Evolutionary conservation across 2,329 filamentous ascomycete genomes (phyloP), one percentile per base, ranked within the genome.

Genomic region (Zasmidium angulare): DNA sequence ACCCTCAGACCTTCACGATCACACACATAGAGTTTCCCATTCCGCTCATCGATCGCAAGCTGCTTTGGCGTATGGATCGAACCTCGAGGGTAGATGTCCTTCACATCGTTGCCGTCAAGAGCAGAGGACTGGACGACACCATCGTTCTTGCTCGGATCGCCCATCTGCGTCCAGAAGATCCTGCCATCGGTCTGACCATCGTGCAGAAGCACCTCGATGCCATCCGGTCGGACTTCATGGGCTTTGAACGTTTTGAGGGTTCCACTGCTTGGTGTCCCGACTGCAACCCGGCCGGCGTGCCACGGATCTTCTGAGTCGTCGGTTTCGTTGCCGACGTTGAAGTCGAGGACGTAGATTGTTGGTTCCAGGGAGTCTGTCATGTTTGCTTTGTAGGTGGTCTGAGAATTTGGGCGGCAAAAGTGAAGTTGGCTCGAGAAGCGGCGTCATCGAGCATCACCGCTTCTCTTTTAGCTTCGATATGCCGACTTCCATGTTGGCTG

Each of bases 61-160:
- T 80, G 78, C 54, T 80, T 80, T 0, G 78, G 77, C 0, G 84
- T 86, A 66, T 84, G 77, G 0, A 82, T 29, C 11, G 4, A 4
- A 6, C 26, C 26, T 11, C 26, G 4, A 11, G 26, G 63, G 0
- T 86, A 69, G 1, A 87, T 66, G 0, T 74, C 74, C 10, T 68
- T 64, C 2, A 80, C 65, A 48, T 82, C 72, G 10, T 63, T 75
- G 1, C 85, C 84, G 53, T 85, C 80, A 1, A 83, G 67, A 17
- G 78, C 76, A 2, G 63, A 52, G 11, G 64, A 67, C 21, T 62
- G 55, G 0, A 72, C 48, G 0, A 57, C 49, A 9, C 68, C 68
- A 26, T 66, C 66, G 50, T 69, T 69, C 3, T 56, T 29, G 4
- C 26, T 36, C 12, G 58, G 55, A 22, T 53, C 56, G 24, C 66